These are phyloP conservation scores for Picocystis salinarum DNA, from an alignment of 139 green algal genomes.

Conservation along the genomic window DNA sequence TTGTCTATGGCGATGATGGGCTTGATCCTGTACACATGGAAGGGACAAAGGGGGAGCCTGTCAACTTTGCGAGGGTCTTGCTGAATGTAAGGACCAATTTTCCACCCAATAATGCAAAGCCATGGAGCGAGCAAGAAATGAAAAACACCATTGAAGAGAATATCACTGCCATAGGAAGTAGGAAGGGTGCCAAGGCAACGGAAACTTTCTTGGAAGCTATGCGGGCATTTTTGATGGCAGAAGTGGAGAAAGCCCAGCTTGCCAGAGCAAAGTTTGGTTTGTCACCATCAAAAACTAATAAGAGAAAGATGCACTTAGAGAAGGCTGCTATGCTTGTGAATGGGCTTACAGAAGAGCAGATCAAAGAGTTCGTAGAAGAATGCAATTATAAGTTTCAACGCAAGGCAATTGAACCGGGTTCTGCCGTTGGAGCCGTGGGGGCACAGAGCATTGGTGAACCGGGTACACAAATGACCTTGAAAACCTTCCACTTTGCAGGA, in stretches of 20 bases:
- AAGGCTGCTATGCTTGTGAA: no score
- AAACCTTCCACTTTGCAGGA: slow-evolving; percentile 97
- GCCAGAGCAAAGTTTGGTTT: no score
- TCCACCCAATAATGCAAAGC: no score
- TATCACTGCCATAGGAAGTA: no score
- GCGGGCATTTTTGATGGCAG: no score
- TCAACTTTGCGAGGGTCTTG: slow-evolving; percentile 26
- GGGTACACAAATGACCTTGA: slow-evolving; percentile 98
- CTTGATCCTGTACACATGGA: slow-evolving; percentile 87
- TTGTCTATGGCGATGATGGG: slow-evolving; percentile 83
- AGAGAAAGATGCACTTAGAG: no score
- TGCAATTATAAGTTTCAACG: slow-evolving; percentile 32
- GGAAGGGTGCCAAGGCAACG: no score
- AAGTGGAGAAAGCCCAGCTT: no score
- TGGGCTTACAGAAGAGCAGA: not conserved
- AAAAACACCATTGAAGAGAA: no score
- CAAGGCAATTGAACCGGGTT: slow-evolving; percentile 74
- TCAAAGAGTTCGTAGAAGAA: slow-evolving; percentile 1
- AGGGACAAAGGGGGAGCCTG: slow-evolving; percentile 39
- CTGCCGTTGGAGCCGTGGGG: slow-evolving; percentile 66
- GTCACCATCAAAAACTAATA: no score
- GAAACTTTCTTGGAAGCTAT: no score
- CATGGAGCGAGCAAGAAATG: no score
- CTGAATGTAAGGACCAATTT: not conserved
- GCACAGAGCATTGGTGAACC: slow-evolving; percentile 90